phyloP scores from a whole-genome alignment of 768 basidiomycete species.

The Exidia glandulosa region DNA sequence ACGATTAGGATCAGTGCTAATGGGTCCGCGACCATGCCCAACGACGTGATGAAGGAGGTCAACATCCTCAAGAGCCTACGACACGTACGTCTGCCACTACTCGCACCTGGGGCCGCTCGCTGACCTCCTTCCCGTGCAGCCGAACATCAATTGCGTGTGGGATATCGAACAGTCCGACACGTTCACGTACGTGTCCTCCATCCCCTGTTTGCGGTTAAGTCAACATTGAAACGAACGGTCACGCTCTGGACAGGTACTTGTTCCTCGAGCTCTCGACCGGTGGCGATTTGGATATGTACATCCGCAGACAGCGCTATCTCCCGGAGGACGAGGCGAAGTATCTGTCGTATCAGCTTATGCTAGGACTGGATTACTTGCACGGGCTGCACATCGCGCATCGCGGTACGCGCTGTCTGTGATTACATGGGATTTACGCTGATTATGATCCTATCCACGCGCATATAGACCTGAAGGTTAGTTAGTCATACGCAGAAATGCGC shows the following conservation, averaged over 20 bases:
- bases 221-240: background rate
- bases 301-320: conserved; percentile 50
- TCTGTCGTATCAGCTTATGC: conserved; percentile 69
- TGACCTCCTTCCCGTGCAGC: conserved; percentile 28
- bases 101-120: background rate
- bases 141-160: conserved; percentile 71
- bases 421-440: background rate
- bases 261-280: conserved; percentile 81
- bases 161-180: conserved; percentile 50
- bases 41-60: conserved; percentile 69
- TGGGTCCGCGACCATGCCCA: conserved; percentile 28
- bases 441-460: background rate
- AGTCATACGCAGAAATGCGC: background rate
- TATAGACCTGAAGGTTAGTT: conserved; percentile 51
- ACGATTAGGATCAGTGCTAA: conserved; percentile 39
- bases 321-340: conserved; percentile 78
- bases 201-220: background rate
- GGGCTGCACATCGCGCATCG: conserved; percentile 65
- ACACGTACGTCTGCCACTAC: conserved; percentile 40
- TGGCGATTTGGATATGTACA: conserved; percentile 81
- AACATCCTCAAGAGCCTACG: conserved; percentile 57
- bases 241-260: conserved; percentile 45
- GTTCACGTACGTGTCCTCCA: conserved; percentile 37
- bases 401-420: conserved; percentile 34
- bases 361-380: conserved; percentile 62